Evolutionary conservation across 192 early-diverging fungal genomes (phyloP), one percentile per base, ranked within the genome.

Genomic region (Entophlyctis luteolus): DNA sequence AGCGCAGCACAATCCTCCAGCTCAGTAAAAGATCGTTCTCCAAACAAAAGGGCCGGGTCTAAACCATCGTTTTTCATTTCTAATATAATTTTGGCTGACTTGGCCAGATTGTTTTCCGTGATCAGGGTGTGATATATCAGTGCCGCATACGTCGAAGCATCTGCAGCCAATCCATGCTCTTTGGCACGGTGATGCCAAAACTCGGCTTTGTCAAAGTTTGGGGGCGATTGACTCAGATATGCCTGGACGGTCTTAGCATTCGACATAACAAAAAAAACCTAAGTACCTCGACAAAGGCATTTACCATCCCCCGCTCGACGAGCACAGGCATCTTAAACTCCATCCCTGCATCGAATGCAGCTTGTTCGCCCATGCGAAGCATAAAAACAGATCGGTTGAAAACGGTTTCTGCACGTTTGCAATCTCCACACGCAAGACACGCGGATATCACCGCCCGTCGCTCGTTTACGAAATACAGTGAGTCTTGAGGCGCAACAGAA

Each of bases 81-180:
- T 72, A 65, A 78, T 37, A 93, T 70, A 68, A 90, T 85, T 23
- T 84, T 84, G 55, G 84, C 80, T 3, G 60, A 52, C 3, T 20
- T 12, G 48, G 65, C 34, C 5, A 57, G 8, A 10, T 59, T 1
- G 5, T 73, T 73, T 37, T 76, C 79, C 78, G 68, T 22, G 8
- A 63, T 78, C 48, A 93, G 73, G 69, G 84, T 87, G 20, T 89
- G 86, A 59, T 85, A 81, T 39, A 92, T 84, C 47, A 93, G 70
- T 27, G 91, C 85, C 23, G 88, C 90, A 82, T 88, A 94, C 32
- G 90, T 93, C 53, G 81, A 76, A 2, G 75, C 67, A 69, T 91
- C 84, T 10, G 89, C 88, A 25, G 77, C 75, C 45, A 94, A 52
- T 5, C 42, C 58, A 67, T 82, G 80, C 27, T 65, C 65, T 45